Conservation (phyloP, 306 rosid genomes). For the Leucaena leucocephala region DNA sequence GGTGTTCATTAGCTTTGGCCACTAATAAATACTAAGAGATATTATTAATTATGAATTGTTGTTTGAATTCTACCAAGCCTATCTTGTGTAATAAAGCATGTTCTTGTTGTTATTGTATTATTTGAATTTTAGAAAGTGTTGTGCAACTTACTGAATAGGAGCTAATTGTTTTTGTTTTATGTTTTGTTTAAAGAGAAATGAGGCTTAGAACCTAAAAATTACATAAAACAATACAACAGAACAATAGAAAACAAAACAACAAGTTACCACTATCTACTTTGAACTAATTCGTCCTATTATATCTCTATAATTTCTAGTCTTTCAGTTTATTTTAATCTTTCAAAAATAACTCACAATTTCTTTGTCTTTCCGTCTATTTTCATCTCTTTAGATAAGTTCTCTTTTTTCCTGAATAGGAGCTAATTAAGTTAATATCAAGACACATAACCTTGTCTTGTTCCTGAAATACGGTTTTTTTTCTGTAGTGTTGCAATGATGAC, state of each 20-base stretch:
- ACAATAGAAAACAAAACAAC: neutral
- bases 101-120: no score
- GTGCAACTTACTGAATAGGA: neutral
- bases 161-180: neutral
- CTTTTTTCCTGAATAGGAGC: neutral
- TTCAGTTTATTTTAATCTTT: neutral
- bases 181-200: neutral
- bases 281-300: no score
- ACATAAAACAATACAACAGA: neutral
- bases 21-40: neutral
- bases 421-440: constrained; percentile 1
- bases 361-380: no score
- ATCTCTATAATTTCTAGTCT: no score
- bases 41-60: no score
- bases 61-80: no score
- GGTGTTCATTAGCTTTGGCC: neutral
- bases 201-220: neutral
- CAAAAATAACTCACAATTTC: neutral
- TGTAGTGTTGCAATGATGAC: constrained; percentile 85
- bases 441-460: constrained; percentile 23
- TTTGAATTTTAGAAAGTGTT: neutral
- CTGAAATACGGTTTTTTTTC: constrained; percentile 31
- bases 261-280: no score
- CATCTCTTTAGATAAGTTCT: neutral
- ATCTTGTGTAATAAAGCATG: no score